These are phyloP conservation scores for Peronosclerospora sorghi DNA, from an alignment of 352 stramenopile species.

Conservation along the genomic window DNA sequence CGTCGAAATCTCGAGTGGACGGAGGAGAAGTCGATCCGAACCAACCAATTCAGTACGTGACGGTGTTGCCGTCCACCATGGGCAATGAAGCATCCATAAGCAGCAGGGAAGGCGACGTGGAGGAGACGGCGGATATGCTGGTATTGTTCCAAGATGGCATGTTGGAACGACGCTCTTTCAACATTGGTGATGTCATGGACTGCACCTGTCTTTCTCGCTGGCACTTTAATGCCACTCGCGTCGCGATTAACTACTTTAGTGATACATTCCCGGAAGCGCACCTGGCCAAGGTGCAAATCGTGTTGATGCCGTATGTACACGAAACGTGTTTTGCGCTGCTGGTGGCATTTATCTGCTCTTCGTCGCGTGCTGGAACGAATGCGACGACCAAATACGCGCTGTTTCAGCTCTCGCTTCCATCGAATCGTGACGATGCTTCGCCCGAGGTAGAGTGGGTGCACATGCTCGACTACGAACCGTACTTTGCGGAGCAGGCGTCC, in stretches of 20 bases:
- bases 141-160: conserved; percentile 57
- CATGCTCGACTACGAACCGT: conserved; percentile 56
- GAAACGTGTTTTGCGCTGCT: conserved; percentile 46
- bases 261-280: conserved; percentile 48
- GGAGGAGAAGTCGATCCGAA: conserved; percentile 31
- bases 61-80: conserved; percentile 26
- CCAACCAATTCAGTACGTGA: conserved; percentile 43
- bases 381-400: conserved; percentile 54
- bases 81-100: conserved; percentile 11
- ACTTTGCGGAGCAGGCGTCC: conserved; percentile 28
- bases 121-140: conserved; percentile 46
- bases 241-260: conserved; percentile 63
- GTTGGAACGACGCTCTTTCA: conserved; percentile 64
- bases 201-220: conserved; percentile 40
- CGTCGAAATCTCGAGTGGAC: conserved; percentile 19
- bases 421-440: conserved; percentile 13
- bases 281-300: conserved; percentile 47
- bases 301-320: conserved; percentile 57
- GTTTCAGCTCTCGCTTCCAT: conserved; percentile 47
- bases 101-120: conserved; percentile 12
- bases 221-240: conserved; percentile 47
- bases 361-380: conserved; percentile 21
- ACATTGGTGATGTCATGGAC: conserved; percentile 48
- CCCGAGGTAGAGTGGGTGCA: conserved; percentile 48
- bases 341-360: conserved; percentile 58